Conservation (phyloP, 2,329 filamentous ascomycete species). For the Claviceps pusilla region DNA sequence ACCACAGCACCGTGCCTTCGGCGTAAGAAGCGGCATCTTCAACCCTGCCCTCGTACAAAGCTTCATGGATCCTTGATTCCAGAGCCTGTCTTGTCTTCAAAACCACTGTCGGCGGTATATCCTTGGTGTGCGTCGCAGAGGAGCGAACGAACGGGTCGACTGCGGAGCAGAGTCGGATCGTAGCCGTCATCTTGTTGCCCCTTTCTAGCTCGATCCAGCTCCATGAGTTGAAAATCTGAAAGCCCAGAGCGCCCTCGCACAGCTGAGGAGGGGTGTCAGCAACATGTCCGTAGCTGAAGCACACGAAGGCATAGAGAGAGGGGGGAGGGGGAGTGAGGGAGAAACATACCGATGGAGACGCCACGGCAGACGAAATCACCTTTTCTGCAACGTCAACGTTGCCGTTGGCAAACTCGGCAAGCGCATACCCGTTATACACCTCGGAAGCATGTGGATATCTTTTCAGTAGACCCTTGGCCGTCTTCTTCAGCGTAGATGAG, state of each 20-base stretch:
- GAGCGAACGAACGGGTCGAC: slow-evolving; percentile 16
- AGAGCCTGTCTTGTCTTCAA: slow-evolving; percentile 42
- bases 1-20: slow-evolving; percentile 49
- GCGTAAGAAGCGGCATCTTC: slow-evolving; percentile 38
- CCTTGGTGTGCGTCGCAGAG: slow-evolving; percentile 5
- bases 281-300: background rate
- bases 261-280: slow-evolving; percentile 9
- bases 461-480: slow-evolving; percentile 61
- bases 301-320: background rate
- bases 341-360: slow-evolving; percentile 17
- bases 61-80: slow-evolving; percentile 36
- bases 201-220: slow-evolving; percentile 49
- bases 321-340: background rate
- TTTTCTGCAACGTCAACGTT: slow-evolving; percentile 43
- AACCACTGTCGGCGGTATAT: slow-evolving; percentile 22
- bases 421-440: slow-evolving; percentile 67
- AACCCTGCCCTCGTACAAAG: slow-evolving; percentile 33
- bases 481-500: slow-evolving; percentile 44
- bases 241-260: slow-evolving; percentile 8
- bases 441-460: slow-evolving; percentile 44
- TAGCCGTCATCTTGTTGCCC: slow-evolving; percentile 19
- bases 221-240: slow-evolving; percentile 44
- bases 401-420: slow-evolving; percentile 49
- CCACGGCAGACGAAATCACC: slow-evolving; percentile 52
- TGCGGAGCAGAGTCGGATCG: slow-evolving; percentile 25